Conservation (phyloP, 371 early-diverging fungal species). For the Mucor ambiguus region DNA sequence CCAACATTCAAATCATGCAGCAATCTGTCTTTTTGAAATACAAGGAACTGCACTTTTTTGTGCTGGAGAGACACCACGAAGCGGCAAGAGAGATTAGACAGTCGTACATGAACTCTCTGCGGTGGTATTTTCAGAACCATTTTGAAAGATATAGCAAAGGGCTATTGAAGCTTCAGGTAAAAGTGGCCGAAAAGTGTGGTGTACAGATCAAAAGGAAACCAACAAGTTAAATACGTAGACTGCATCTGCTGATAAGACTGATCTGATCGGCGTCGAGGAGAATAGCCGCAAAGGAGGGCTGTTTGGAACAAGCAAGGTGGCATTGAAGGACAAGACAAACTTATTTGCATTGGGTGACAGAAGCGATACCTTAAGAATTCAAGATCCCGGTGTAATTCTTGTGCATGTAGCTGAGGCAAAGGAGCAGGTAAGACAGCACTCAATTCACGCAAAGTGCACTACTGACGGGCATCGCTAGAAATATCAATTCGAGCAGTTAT, state of each 20-base stretch:
- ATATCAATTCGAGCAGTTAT: conserved; percentile 77
- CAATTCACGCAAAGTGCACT: neutral
- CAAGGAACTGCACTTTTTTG: conserved; percentile 84
- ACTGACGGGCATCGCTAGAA: conserved; percentile 37
- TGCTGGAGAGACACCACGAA: conserved; percentile 86
- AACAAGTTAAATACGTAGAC: conserved; percentile 43
- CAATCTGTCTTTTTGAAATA: conserved; percentile 87
- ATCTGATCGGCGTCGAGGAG: conserved; percentile 87
- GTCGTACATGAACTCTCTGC: conserved; percentile 80
- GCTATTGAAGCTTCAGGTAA: conserved; percentile 75
- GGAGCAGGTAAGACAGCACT: conserved; percentile 50
- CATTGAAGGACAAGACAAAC: conserved; percentile 74
- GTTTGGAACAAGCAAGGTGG: conserved; percentile 58
- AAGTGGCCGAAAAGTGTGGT: neutral
- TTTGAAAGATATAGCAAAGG: conserved; percentile 87
- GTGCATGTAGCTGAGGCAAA: conserved; percentile 82
- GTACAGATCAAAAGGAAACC: neutral
- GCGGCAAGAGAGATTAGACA: conserved; percentile 86
- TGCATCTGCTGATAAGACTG: conserved; percentile 75
- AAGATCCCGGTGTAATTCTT: conserved; percentile 79
- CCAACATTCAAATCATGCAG: conserved; percentile 92
- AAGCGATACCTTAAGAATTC: conserved; percentile 66
- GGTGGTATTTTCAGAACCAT: conserved; percentile 83
- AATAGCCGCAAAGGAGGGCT: conserved; percentile 63
- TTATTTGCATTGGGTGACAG: conserved; percentile 77